Base-by-base conservation (phyloP, 1,139 yeast genomes). In the Saccharomyces pastorianus region DNA sequence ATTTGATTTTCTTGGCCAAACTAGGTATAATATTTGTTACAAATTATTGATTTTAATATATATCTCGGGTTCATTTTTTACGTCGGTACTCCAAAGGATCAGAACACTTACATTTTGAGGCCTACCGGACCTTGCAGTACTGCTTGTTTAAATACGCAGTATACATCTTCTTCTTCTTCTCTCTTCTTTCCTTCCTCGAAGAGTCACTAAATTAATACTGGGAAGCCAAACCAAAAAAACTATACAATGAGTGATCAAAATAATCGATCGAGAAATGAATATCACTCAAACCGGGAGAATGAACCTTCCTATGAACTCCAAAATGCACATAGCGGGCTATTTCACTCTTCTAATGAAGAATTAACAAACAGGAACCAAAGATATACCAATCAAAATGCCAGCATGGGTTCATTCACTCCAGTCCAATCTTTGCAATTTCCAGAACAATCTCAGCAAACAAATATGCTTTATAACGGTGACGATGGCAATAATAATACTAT, bases 401-500 rank as follows among this genome's bases (percentile, higher is more conserved):
- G 49, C n/a, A 23, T 47, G 17, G 49, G 20, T 27, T 47, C 49
- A n/a, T 47, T 47, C 25, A 27, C 34, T 5, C 49, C 49, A 3
- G 41, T 47, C 25, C 49, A 47, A 9, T 7, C 49, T 29, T 14
- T 47, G 17, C 49, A 47, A 47, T 47, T 28, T 27, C 25, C 31
- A 28, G 49, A 38, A 20, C 44, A 38, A 38, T 38, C 44, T 11
- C 44, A 20, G 25, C n/a, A 4, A 38, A 38, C 44, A 2, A 11
- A 38, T 38, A 11, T 38, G 25, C 31, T 13, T 17, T 27, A 46
- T 17, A 46, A 13, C 20, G 26, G 25, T 25, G 7, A 11, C 17
- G 6, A 6, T 46, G 14, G 26, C 28, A 46, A 26, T 26, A 14
- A 46, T 23, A 42, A 25, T 25, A 46, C 25, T 25, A 46, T 11